Base-by-base conservation (phyloP, 805 yeast genomes). In the Groenewaldozyma tartarivorans region DNA sequence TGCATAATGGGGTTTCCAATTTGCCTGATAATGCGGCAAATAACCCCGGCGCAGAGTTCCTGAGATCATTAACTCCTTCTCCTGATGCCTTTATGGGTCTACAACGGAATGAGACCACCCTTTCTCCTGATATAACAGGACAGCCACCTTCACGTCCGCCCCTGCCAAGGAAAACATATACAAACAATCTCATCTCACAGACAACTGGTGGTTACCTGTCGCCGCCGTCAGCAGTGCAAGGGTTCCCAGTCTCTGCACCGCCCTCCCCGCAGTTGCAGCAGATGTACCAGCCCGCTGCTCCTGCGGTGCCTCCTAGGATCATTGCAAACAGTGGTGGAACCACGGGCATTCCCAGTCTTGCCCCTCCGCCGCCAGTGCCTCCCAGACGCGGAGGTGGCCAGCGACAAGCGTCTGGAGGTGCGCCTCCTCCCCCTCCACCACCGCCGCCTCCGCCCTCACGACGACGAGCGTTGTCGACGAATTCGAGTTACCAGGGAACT, bases 1-100 rank as follows among this genome's bases (percentile, higher is more conserved):
- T 82, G 35, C 71, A 77, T 15, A 77, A 72, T 50, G 88, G 90
- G n/a, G 71, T 45, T 19, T 56, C 64, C 16, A 52, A 51, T 29
- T 54, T 72, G 1, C 82, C 86, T 9, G 29, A 13, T 9, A 24
- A 7, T 24, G 7, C 29, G 7, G 13, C 7, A 24, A 24, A 24
- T 24, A 24, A 24, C 29, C 29, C 29, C 7, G 29, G 29, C 29
- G 7, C 7, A 7, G 29, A 24, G 29, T 24, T 24, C 29, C 29
- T 24, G 11, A 7, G 29, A 18, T 27, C 42, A 16, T 27, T 31
- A 19, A 43, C 53, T n/a, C 52, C 46, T 2, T 45, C 52, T 3
- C 53, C 54, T n/a, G n/a, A n/a, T n/a, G n/a, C n/a, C n/a, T n/a
- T n/a, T n/a, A n/a, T n/a, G n/a, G n/a, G n/a, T n/a, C n/a, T n/a